These are phyloP conservation scores for Sphaerobolus stellatus DNA, from an alignment of 1,284 basidiomycete species.

Conservation along the genomic window DNA sequence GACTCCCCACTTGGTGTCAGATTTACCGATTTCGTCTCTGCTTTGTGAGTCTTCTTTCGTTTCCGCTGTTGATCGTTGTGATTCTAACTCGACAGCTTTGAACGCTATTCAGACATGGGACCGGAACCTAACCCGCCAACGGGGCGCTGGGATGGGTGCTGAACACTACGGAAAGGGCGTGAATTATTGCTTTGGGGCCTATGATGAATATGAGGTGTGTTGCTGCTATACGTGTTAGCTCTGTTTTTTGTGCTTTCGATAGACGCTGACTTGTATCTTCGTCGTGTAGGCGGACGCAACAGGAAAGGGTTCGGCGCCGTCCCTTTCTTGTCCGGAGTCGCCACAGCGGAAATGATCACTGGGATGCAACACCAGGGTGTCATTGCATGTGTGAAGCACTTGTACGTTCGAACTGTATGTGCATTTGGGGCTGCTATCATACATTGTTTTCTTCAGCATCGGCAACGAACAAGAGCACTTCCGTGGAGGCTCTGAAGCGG, in stretches of 20 bases:
- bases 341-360: constrained; percentile 70
- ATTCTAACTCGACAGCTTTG: not conserved
- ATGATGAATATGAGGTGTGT: constrained; percentile 73
- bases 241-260: no score
- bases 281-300: constrained; percentile 54
- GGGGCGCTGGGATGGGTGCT: constrained; percentile 73
- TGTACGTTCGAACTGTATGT: no score
- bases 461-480: constrained; percentile 66
- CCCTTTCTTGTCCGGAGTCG: constrained; percentile 72
- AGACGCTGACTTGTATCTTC: no score
- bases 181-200: constrained; percentile 67
- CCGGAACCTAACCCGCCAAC: constrained; percentile 64
- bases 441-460: no score
- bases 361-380: constrained; percentile 76
- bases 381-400: constrained; percentile 78
- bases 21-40: constrained; percentile 54
- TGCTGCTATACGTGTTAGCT: no score
- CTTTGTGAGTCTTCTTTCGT: constrained; percentile 46
- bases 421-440: no score
- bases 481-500: constrained; percentile 28
- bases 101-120: constrained; percentile 62
- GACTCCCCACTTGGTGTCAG: constrained; percentile 59
- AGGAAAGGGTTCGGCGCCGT: constrained; percentile 86
- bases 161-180: constrained; percentile 83
- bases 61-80: not conserved